phyloP scores from a whole-genome alignment of 805 yeast genomes.

The Teunomyces aglyptinius region DNA sequence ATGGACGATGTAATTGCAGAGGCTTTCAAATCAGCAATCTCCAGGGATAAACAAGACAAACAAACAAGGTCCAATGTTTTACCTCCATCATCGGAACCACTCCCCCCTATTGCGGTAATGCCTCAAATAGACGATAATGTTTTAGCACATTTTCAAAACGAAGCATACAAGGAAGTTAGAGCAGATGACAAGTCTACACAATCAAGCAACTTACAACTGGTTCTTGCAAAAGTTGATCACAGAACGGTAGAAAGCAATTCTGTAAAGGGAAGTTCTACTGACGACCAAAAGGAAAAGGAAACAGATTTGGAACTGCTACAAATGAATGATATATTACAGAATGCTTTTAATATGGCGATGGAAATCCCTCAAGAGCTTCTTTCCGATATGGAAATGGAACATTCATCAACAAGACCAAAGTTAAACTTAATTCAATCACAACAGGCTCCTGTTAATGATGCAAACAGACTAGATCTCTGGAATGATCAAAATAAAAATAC shows the following conservation, averaged over 20 bases:
- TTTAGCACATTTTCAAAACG: conserved; percentile 35
- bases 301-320: conserved; percentile 54
- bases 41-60: conserved; percentile 2
- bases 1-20: conserved; percentile 11
- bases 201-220: neutral
- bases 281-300: conserved; percentile 17
- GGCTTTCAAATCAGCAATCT: conserved; percentile 10
- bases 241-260: neutral
- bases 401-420: conserved; percentile 6
- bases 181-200: neutral
- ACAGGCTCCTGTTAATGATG: neutral
- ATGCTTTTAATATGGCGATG: conserved; percentile 75
- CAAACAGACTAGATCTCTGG: neutral
- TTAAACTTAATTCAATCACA: conserved; percentile 1
- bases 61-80: neutral
- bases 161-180: conserved; percentile 25
- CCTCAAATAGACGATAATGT: conserved; percentile 38
- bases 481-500: conserved; percentile 14
- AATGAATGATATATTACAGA: conserved; percentile 70
- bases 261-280: neutral
- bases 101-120: conserved; percentile 14
- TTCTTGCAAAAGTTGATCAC: neutral
- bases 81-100: conserved; percentile 1
- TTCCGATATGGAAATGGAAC: conserved; percentile 33
- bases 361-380: conserved; percentile 54